These are phyloP conservation scores for Verruconis gallopava DNA, from an alignment of 2,329 filamentous ascomycete genomes.

Conservation along the genomic window DNA sequence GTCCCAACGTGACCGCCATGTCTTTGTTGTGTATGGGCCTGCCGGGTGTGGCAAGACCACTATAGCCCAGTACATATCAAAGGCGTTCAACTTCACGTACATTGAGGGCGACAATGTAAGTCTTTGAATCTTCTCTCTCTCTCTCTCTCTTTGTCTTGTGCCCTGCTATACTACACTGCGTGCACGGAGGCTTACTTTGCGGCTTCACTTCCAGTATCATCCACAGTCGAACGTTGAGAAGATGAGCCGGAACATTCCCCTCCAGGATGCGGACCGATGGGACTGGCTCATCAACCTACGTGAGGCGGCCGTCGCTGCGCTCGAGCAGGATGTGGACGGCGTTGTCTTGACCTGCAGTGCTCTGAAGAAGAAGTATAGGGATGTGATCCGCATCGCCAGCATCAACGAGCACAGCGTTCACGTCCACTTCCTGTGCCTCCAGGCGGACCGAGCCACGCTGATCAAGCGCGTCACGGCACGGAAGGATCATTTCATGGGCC, in stretches of 20 bases:
- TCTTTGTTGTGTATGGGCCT: slow-evolving; percentile 40
- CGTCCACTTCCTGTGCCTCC: slow-evolving; percentile 86
- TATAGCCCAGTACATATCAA: slow-evolving; percentile 33
- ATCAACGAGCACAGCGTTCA: slow-evolving; percentile 31
- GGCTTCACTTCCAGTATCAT: slow-evolving; percentile 31
- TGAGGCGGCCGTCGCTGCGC: slow-evolving; percentile 28
- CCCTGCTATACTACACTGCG: neutral
- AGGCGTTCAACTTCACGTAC: slow-evolving; percentile 31
- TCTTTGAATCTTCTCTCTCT: slow-evolving; percentile 3
- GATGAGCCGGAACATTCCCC: slow-evolving; percentile 71
- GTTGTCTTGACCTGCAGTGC: slow-evolving; percentile 97
- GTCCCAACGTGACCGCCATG: slow-evolving; percentile 23
- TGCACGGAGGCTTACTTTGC: too few relatives aligned
- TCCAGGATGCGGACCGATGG: slow-evolving; percentile 92
- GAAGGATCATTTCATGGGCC: slow-evolving; percentile 88
- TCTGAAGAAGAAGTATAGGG: slow-evolving; percentile 92
- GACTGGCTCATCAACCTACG: slow-evolving; percentile 64
- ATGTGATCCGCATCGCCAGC: slow-evolving; percentile 42
- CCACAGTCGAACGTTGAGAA: slow-evolving; percentile 51
- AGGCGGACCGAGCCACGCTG: slow-evolving; percentile 62
- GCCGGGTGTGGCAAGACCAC: slow-evolving; percentile 43
- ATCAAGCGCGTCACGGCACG: slow-evolving; percentile 61
- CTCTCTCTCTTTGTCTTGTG: neutral
- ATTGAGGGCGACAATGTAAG: slow-evolving; percentile 40
- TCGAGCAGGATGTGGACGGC: slow-evolving; percentile 30